Evolutionary conservation across 2,329 filamentous ascomycete genomes (phyloP), one percentile per base, ranked within the genome.

Genomic region (Penicillium sp.): DNA sequence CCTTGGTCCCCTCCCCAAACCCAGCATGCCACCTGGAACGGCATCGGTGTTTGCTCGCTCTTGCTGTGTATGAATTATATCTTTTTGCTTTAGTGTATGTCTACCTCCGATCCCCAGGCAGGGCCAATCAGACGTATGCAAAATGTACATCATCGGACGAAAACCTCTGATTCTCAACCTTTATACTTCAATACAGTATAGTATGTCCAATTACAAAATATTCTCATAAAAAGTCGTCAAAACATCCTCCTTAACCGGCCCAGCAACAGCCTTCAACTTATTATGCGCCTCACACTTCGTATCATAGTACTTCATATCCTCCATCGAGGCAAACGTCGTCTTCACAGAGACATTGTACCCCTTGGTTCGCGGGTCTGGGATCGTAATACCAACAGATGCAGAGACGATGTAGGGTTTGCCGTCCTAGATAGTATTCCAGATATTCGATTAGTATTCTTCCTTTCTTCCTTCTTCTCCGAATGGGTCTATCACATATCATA

Each of bases 261-360:
- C 60, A 3, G 57, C 64, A 46, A 68, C 58, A 14, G 65, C 65
- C 57, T 69, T 72, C 54, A 84, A 66, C 22, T 68, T 72, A 49
- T 69, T 69, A 57, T 84, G 81, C 28, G 80, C 80, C 57, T 73
- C 73, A 56, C 80, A 82, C 41, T 77, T 74, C 9, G 74, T 72
- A 64, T 88, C 85, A 65, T 87, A 89, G 71, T 80, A 89, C 58
- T 80, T 75, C 80, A 88, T 82, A 65, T 88, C 86, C 11, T 83
- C 83, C 46, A 82, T 61, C 51, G 71, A 83, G 38, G 78, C 77
- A 63, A 89, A 89, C 39, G 80, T 78, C 34, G 79, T 82, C 65
- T 82, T 79, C 41, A 79, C 80, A 13, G 81, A 76, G 45, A 88
- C 61, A 7, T 82, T 88, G 72, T 78, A 88, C 36, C 84, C 86